Evolutionary conservation across 208 protist genomes (phyloP).

Genomic region (Wallacemonas sp.): DNA sequence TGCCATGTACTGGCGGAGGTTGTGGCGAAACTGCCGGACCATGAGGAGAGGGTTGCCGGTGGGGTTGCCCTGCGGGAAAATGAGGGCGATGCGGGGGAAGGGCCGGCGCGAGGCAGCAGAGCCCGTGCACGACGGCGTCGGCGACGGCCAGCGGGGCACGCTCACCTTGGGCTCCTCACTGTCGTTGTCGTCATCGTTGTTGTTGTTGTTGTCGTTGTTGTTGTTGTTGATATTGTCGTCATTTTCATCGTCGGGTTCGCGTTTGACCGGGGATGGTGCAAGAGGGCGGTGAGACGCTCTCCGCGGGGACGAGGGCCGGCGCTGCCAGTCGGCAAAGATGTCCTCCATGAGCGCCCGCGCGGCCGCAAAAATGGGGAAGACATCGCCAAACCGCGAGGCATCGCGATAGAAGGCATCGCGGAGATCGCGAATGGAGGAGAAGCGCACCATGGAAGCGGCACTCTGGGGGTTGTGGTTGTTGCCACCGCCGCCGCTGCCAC

Average conservation of each 20-base stretch:
- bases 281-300: too few relatives aligned
- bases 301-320: too few relatives aligned
- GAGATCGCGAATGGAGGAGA: conserved; percentile 36
- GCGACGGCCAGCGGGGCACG: too few relatives aligned
- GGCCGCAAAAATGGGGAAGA: conserved; percentile 64
- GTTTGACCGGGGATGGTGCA: too few relatives aligned
- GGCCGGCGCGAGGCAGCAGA: neutral
- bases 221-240: too few relatives aligned
- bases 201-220: too few relatives aligned
- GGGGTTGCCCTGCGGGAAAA: conserved; percentile 46
- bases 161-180: too few relatives aligned
- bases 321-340: conserved; percentile 24
- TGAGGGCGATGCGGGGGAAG: conserved; percentile 45
- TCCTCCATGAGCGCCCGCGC: conserved; percentile 54
- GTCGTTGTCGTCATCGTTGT: neutral
- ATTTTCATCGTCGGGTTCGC: too few relatives aligned
- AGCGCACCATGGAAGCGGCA: conserved; percentile 1
- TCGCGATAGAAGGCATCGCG: conserved; percentile 45
- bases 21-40: conserved; percentile 41
- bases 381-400: conserved; percentile 44
- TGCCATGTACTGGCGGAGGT: conserved; percentile 51
- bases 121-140: too few relatives aligned
- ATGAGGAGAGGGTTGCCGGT: conserved; percentile 35
- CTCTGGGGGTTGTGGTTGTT: neutral
- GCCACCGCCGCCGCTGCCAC: neutral